Conservation (phyloP, 371 early-diverging fungal genomes). For the Dinochytrium kinnereticum region DNA sequence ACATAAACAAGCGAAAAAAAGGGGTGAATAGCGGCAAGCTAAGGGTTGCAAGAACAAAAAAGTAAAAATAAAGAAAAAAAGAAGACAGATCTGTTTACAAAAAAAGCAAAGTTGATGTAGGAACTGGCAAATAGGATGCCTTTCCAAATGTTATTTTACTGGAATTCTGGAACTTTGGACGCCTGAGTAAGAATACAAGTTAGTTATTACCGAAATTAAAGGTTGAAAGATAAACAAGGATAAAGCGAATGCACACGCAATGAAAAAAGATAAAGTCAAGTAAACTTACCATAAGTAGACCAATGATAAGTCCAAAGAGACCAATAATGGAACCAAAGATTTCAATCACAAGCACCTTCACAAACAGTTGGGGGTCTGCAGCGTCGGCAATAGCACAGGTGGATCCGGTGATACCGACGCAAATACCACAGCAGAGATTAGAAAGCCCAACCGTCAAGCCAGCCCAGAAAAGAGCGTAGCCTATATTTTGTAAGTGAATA, state of each 20-base stretch:
- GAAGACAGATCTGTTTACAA: no score
- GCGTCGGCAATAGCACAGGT: conserved; percentile 96
- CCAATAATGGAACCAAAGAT: conserved; percentile 97
- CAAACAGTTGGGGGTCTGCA: conserved; percentile 91
- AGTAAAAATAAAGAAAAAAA: no score
- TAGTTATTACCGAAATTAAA: background rate
- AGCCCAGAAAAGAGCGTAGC: conserved; percentile 94
- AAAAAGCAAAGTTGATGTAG: no score
- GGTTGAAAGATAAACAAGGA: background rate
- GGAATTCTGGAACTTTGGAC: conserved; percentile 36
- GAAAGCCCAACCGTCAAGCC: conserved; percentile 94
- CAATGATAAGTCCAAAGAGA: conserved; percentile 92
- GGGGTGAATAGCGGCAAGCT: no score
- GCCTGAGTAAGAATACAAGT: conserved; percentile 4
- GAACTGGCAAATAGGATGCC: no score
- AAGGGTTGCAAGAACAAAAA: no score
- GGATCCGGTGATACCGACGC: conserved; percentile 94
- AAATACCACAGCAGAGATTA: conserved; percentile 92
- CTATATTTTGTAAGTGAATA: conserved; percentile 53
- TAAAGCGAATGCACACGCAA: background rate
- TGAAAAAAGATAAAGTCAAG: no score
- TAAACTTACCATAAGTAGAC: conserved; percentile 37
- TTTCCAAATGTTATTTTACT: conserved; percentile 21
- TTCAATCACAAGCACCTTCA: conserved; percentile 93
- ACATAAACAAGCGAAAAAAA: no score